These are phyloP conservation scores for Trichoderma sp. DNA, from an alignment of 2,329 filamentous ascomycete species.

Conservation along the genomic window DNA sequence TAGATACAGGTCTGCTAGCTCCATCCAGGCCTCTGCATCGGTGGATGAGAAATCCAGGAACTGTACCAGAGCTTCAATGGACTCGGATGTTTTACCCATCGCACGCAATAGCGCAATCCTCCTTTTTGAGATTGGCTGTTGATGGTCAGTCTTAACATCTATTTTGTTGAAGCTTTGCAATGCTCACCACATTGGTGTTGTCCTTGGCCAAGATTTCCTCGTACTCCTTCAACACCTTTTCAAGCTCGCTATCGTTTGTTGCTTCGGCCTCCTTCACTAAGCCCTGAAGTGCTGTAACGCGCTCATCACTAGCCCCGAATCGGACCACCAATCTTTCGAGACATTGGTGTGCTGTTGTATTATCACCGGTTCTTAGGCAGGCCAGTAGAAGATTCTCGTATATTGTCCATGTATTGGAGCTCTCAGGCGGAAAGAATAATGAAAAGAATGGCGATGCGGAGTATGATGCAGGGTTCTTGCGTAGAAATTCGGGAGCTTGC, in stretches of 20 bases:
- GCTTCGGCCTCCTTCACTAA: constrained; percentile 83
- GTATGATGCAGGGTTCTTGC: constrained; percentile 52
- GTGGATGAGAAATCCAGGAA: constrained; percentile 82
- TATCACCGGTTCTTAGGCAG: constrained; percentile 81
- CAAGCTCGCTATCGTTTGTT: constrained; percentile 61
- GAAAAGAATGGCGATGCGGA: constrained; percentile 54
- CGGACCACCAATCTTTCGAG: constrained; percentile 73
- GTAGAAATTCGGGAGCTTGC: constrained; percentile 56
- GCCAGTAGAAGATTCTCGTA: constrained; percentile 86
- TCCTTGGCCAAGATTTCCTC: constrained; percentile 71
- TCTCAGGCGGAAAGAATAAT: constrained; percentile 61
- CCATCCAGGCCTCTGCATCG: constrained; percentile 90
- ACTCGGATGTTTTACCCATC: constrained; percentile 67
- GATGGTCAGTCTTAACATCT: constrained; percentile 26
- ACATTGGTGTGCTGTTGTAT: constrained; percentile 71
- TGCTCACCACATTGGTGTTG: constrained; percentile 72
- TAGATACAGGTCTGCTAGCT: constrained; percentile 84
- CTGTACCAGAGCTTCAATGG: constrained; percentile 69
- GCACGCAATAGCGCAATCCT: constrained; percentile 76
- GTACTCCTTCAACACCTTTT: constrained; percentile 72
- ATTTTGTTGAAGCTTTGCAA: background rate
- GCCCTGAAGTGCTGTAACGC: constrained; percentile 78
- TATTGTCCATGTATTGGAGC: constrained; percentile 75
- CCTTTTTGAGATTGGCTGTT: constrained; percentile 80
- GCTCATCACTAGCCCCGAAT: constrained; percentile 82